These are phyloP conservation scores for Salvia hispanica DNA, from an alignment of 257 asterid genomes.

Conservation along the genomic window DNA sequence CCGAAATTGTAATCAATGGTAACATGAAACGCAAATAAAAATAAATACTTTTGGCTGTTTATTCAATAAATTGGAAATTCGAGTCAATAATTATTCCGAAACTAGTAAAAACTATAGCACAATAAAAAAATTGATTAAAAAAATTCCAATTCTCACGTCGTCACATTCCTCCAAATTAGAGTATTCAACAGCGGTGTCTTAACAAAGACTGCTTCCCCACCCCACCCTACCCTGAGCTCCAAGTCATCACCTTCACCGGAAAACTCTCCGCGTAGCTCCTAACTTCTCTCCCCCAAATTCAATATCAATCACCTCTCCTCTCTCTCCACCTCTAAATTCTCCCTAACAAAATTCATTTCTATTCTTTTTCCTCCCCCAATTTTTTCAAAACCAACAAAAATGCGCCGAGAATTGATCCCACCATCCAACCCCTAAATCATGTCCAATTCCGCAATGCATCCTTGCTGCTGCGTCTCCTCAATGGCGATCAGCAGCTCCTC, in stretches of 20 bases:
- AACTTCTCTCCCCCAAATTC: constrained; percentile 42
- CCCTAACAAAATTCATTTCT: not conserved
- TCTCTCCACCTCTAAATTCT: constrained; percentile 22
- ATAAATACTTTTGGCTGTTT: not conserved
- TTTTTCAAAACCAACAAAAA: not conserved
- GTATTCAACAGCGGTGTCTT: no score
- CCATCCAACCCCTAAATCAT: constrained; percentile 7
- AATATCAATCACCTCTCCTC: constrained; percentile 23
- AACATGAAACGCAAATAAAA: not conserved
- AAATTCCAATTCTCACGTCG: not conserved
- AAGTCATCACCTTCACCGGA: constrained; percentile 34
- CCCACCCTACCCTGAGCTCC: not conserved
- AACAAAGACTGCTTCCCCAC: constrained; percentile 9
- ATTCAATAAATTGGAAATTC: not conserved
- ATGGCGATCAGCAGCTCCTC: constrained; percentile 41
- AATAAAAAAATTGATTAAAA: constrained; percentile 24
- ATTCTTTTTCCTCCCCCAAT: not conserved
- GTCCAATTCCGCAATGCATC: constrained; percentile 45
- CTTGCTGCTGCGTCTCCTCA: constrained; percentile 59
- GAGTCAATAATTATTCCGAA: not conserved
- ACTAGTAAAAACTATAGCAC: constrained; percentile 3
- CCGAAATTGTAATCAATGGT: no score
- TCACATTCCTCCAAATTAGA: constrained; percentile 29
- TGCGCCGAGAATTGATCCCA: constrained; percentile 8
- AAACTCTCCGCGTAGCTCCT: constrained; percentile 41